phyloP scores from a whole-genome alignment of 257 asterid species.

The Solanum sejunctum region DNA sequence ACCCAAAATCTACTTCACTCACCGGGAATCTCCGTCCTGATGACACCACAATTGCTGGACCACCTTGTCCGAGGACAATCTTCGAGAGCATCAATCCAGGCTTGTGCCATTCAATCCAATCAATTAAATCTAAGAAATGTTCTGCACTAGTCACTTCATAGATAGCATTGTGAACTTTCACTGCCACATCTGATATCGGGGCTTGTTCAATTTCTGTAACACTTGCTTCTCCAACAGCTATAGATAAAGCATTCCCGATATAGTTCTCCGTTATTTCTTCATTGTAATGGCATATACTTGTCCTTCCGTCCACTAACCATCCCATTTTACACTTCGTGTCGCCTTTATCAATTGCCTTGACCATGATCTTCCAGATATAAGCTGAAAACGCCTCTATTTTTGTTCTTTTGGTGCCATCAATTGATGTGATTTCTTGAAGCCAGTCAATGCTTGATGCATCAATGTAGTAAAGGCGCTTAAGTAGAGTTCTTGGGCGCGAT shows the following conservation, averaged over 20 bases:
- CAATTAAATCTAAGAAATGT: slow-evolving; percentile 44
- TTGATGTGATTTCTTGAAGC: slow-evolving; percentile 21
- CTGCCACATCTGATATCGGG: slow-evolving; percentile 19
- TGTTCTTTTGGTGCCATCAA: slow-evolving; percentile 20
- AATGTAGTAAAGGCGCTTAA: slow-evolving; percentile 32
- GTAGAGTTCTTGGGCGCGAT: slow-evolving; percentile 12
- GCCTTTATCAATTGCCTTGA: slow-evolving; percentile 6
- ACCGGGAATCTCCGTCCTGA: slow-evolving; percentile 52
- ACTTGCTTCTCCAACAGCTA: slow-evolving; percentile 22
- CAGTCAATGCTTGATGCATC: slow-evolving; percentile 18
- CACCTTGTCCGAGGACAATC: slow-evolving; percentile 29
- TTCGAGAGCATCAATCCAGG: slow-evolving; percentile 46
- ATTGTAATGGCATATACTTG: slow-evolving; percentile 10
- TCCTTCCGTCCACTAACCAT: slow-evolving; percentile 46
- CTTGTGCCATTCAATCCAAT: slow-evolving; percentile 55
- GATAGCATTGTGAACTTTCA: slow-evolving; percentile 21
- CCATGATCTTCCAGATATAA: slow-evolving; percentile 47
- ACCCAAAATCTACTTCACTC: slow-evolving; percentile 46
- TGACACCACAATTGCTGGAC: slow-evolving; percentile 36
- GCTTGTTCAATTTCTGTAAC: slow-evolving; percentile 13
- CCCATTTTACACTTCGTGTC: slow-evolving; percentile 38
- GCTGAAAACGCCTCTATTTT: slow-evolving; percentile 51
- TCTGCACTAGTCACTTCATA: slow-evolving; percentile 19
- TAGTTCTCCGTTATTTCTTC: slow-evolving; percentile 18
- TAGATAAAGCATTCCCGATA: slow-evolving; percentile 41